Conservation (phyloP, 2,329 filamentous ascomycete species). For the Akanthomyces lecanii region DNA sequence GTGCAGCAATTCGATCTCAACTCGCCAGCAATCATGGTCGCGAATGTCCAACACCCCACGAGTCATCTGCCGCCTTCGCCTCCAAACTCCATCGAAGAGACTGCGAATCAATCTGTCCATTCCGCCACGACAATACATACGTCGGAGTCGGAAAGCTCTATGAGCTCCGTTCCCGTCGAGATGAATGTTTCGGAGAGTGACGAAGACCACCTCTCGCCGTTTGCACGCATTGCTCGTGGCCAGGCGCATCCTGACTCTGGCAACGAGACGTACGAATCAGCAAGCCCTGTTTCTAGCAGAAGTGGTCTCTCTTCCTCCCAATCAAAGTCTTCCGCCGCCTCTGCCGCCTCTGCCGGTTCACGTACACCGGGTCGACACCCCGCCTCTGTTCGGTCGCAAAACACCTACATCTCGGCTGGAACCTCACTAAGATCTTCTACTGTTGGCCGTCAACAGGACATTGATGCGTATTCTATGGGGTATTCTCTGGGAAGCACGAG, state of each 20-base stretch:
- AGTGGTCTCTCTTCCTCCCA: conserved; percentile 56
- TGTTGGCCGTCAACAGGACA: conserved; percentile 27
- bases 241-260: conserved; percentile 53
- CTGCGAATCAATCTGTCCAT: conserved; percentile 48
- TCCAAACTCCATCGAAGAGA: conserved; percentile 74
- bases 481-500: conserved; percentile 36
- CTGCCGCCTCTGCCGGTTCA: conserved; percentile 40
- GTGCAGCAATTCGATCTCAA: conserved; percentile 96
- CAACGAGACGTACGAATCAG: conserved; percentile 56
- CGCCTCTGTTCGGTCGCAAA: conserved; percentile 52
- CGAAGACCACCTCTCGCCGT: conserved; percentile 69
- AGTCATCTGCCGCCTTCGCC: conserved; percentile 75
- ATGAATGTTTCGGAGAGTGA: conserved; percentile 66
- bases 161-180: conserved; percentile 52
- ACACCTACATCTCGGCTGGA: conserved; percentile 65
- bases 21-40: conserved; percentile 72
- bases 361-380: conserved; percentile 47
- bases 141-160: conserved; percentile 46
- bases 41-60: conserved; percentile 81
- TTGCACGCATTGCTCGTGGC: conserved; percentile 70
- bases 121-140: conserved; percentile 44
- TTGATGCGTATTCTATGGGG: conserved; percentile 53
- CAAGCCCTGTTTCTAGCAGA: conserved; percentile 62
- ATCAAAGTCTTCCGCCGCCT: conserved; percentile 44
- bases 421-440: conserved; percentile 41